phyloP scores from a whole-genome alignment of 805 yeast species.

The Barnettozyma vustinii region DNA sequence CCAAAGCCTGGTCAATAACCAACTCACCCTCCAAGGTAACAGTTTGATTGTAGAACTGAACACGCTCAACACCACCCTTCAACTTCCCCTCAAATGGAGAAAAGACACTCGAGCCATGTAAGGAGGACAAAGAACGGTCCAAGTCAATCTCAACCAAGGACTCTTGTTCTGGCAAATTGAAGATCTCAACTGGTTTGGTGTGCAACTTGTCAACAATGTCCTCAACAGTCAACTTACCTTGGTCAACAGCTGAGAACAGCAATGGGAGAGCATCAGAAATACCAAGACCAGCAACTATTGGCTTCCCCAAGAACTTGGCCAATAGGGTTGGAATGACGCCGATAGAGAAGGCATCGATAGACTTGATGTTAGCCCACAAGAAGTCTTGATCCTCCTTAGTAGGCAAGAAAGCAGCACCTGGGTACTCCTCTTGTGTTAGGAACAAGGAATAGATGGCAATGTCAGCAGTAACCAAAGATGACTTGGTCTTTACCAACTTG shows the following conservation, averaged over 20 bases:
- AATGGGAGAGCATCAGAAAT: conserved; percentile 77
- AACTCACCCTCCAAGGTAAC: conserved; percentile 81
- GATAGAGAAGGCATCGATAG: conserved; percentile 81
- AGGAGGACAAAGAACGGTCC: conserved; percentile 54
- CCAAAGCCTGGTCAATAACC: conserved; percentile 53
- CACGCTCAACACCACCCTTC: conserved; percentile 86
- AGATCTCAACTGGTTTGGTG: conserved; percentile 75
- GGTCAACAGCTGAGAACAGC: conserved; percentile 72
- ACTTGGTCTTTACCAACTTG: conserved; percentile 78
- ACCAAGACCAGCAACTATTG: conserved; percentile 68
- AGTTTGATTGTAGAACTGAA: conserved; percentile 69
- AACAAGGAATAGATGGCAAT: conserved; percentile 77
- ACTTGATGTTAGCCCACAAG: conserved; percentile 69
- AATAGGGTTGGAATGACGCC: conserved; percentile 74
- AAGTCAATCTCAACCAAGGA: conserved; percentile 77
- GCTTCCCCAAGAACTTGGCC: conserved; percentile 58
- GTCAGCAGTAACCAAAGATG: conserved; percentile 82
- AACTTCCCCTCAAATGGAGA: conserved; percentile 54
- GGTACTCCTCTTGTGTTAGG: conserved; percentile 65
- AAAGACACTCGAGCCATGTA: conserved; percentile 39
- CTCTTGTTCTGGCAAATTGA: conserved; percentile 77
- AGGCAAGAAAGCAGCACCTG: conserved; percentile 71
- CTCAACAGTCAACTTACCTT: conserved; percentile 62
- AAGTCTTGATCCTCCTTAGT: conserved; percentile 74
- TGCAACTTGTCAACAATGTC: conserved; percentile 73